Evolutionary conservation across 345 rosid species (phyloP).

Genomic region (Eucalyptus victrix): DNA sequence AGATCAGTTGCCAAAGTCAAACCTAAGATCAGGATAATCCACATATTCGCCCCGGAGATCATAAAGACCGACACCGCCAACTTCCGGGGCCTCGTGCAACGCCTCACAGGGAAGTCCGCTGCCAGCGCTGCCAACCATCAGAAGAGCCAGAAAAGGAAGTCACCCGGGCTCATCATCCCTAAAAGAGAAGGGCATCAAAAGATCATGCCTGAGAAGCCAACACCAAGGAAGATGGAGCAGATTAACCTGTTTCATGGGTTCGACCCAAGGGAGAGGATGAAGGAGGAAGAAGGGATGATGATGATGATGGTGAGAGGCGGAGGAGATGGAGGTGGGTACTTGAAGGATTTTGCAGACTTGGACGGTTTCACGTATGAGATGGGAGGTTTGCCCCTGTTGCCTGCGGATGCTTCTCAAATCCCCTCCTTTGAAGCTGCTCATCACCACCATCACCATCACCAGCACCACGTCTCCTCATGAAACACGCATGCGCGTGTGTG

Average conservation of each 20-base stretch:
- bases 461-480: not conserved
- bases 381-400: not conserved
- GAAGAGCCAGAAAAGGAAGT: not conserved
- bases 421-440: not conserved
- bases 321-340: not conserved
- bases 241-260: not conserved
- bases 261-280: not conserved
- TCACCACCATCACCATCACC: not conserved
- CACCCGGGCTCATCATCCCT: not conserved
- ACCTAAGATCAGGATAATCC: constrained; percentile 33
- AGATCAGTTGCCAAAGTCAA: constrained; percentile 2
- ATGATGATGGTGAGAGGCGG: not conserved
- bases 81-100: constrained; percentile 30
- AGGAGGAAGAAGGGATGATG: not conserved
- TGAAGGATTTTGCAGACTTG: constrained; percentile 2
- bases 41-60: constrained; percentile 35
- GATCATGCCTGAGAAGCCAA: not conserved
- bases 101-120: constrained; percentile 27
- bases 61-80: constrained; percentile 31
- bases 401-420: not conserved
- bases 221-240: not conserved
- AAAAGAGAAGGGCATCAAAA: not conserved
- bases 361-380: constrained; percentile 4
- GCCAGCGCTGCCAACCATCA: not conserved
- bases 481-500: not conserved